Evolutionary conservation across 2,329 filamentous ascomycete genomes (phyloP).

Genomic region (Venturia carpophila): DNA sequence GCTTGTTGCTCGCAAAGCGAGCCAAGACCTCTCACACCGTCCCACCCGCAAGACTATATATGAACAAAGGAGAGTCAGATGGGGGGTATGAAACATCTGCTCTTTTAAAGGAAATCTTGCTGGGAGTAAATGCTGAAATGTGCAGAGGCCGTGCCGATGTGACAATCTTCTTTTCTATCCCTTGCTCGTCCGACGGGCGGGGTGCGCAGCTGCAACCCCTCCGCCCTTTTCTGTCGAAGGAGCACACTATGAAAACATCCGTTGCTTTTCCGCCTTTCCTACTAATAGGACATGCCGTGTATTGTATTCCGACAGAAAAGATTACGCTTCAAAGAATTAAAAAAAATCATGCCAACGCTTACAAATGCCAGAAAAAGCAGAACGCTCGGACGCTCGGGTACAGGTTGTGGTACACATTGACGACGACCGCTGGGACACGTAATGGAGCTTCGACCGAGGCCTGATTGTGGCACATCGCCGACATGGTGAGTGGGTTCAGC

Average conservation of each 20-base stretch:
- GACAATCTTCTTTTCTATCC: slow-evolving; percentile 4
- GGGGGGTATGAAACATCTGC: slow-evolving; percentile 11
- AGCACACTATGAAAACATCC: slow-evolving; percentile 6
- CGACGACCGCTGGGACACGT: not conserved
- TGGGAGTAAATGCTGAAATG: not conserved
- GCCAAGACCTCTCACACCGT: not conserved
- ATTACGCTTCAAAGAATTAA: slow-evolving; percentile 16
- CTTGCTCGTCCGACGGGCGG: not conserved
- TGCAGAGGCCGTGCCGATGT: not conserved
- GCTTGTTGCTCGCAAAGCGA: slow-evolving; percentile 16
- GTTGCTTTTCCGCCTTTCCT: not conserved
- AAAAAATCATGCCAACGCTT: slow-evolving; percentile 14
- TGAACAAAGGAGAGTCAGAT: slow-evolving; percentile 14
- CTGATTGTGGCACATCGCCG: slow-evolving; percentile 3
- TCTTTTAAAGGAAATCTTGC: not conserved
- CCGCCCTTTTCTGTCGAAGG: not conserved
- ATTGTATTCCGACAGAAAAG: slow-evolving; percentile 16
- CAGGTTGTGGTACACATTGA: slow-evolving; percentile 16
- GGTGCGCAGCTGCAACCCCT: not conserved
- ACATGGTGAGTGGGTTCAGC: not conserved
- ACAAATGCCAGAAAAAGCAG: slow-evolving; percentile 15
- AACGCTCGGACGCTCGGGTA: slow-evolving; percentile 16
- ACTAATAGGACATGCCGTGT: not conserved
- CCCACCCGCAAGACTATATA: slow-evolving; percentile 2
- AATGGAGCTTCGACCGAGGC: slow-evolving; percentile 3